These are phyloP conservation scores for Ustulina deusta DNA, from an alignment of 2,329 filamentous ascomycete species.

Conservation along the genomic window DNA sequence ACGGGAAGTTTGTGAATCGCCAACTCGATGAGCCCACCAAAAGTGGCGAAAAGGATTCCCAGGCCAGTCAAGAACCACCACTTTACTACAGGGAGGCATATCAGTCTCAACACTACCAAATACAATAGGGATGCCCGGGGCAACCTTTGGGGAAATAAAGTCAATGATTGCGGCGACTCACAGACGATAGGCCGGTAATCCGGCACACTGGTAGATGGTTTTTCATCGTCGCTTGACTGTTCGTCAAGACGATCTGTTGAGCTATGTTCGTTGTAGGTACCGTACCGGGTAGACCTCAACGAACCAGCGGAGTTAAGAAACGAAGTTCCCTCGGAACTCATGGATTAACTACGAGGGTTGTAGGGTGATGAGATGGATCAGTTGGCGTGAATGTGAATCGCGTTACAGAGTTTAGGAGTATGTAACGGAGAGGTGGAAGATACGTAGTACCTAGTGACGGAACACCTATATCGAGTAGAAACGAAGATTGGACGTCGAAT, in stretches of 20 bases:
- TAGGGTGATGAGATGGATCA: constrained; percentile 1
- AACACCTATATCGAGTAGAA: constrained; percentile 16
- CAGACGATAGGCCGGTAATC: constrained; percentile 23
- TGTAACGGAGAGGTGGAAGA: constrained; percentile 9
- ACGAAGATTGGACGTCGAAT: constrained; percentile 16
- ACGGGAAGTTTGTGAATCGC: constrained; percentile 29
- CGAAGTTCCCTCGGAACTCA: constrained; percentile 23
- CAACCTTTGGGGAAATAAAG: constrained; percentile 2
- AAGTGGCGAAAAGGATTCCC: constrained; percentile 21
- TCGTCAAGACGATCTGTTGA: constrained; percentile 19
- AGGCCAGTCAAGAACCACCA: constrained; percentile 27
- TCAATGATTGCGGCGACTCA: constrained; percentile 15
- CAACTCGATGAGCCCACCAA: constrained; percentile 29
- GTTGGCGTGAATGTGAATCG: constrained; percentile 12
- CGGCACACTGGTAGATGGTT: constrained; percentile 6
- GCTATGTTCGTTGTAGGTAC: constrained; percentile 20
- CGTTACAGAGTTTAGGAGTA: constrained; percentile 15
- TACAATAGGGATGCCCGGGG: constrained; percentile 2
- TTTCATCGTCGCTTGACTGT: constrained; percentile 23
- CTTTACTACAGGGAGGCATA: constrained; percentile 20
- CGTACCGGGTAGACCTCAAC: constrained; percentile 11
- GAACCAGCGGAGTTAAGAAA: constrained; percentile 19
- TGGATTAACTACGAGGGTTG: not conserved
- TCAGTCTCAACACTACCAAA: constrained; percentile 14
- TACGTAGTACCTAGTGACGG: not conserved